Evolutionary conservation across 2,329 filamentous ascomycete genomes (phyloP), one percentile per base, ranked within the genome.

Genomic region (Claviceps spartinae): DNA sequence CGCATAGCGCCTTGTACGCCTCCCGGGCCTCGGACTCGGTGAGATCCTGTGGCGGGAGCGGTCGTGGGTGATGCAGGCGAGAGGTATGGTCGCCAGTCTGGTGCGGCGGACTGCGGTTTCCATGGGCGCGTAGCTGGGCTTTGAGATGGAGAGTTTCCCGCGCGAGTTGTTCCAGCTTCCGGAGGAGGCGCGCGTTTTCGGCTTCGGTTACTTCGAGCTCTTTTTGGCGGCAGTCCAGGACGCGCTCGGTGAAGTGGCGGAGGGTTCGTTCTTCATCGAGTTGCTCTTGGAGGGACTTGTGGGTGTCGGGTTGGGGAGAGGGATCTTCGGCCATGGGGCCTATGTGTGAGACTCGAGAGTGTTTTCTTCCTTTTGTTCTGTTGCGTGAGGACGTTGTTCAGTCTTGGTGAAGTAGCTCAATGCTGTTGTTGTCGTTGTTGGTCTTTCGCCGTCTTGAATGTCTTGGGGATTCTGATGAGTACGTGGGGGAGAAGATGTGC

Each of bases 21-120:
- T 67, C 65, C 36, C 58, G 60, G 2, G 67, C 67, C 48, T 69
- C 67, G 1, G 61, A 53, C 47, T 69, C 67, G 5, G 64, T 67
- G 26, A 69, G 62, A 36, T 69, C 65, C 53, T 61, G 63, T 49
- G 65, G 60, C n/a, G 53, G 53, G 5, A 64, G 60, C 47, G 61
- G 63, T 50, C 65, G 60, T 16, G 53, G 53, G 5, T 63, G 60
- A 46, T 67, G 65, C 2, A 67, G 57, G 18, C 57, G 63, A 50
- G 63, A 66, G 2, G 66, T 63, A 24, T 66, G 65, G 41, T 65
- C 62, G 40, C 59, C 60, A 40, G 60, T 59, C 9, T 66, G 61
- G 48, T 65, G 60, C 9, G 30, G 30, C 8, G 8, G 26, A 45
- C 64, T 59, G 42, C 59, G 63, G n/a, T 57, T 30, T 9, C 26